A percentile compares a stretch with the other conserved stretches of the same genome.
phyloP scores from a whole-genome alignment of 2,329 filamentous ascomycete genomes.

The Calonectria honghensis region DNA sequence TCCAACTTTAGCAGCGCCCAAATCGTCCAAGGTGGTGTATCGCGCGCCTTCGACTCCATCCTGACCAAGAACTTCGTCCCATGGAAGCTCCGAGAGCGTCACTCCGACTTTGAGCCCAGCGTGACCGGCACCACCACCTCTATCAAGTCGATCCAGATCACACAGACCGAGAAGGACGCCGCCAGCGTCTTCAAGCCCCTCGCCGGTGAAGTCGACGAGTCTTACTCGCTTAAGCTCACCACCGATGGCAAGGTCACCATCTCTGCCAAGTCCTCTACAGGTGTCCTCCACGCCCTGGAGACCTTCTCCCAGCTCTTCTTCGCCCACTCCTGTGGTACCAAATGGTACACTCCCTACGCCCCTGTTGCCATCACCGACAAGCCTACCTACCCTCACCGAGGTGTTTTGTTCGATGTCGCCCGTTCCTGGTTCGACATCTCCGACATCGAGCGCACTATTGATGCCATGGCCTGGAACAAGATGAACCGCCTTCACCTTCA shows the following conservation, averaged over 20 bases:
- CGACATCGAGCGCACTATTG: constrained; percentile 84
- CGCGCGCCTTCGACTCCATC: constrained; percentile 77
- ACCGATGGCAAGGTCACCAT: constrained; percentile 77
- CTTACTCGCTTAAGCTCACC: constrained; percentile 80
- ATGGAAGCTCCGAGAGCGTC: constrained; percentile 83
- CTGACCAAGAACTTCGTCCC: constrained; percentile 83
- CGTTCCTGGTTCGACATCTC: constrained; percentile 81
- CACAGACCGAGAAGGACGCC: constrained; percentile 73
- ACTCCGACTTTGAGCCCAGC: constrained; percentile 79
- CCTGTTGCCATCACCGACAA: constrained; percentile 83
- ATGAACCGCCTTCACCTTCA: constrained; percentile 89
- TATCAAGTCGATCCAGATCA: constrained; percentile 77
- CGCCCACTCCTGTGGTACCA: constrained; percentile 74
- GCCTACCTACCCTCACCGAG: constrained; percentile 85
- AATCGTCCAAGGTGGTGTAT: constrained; percentile 74
- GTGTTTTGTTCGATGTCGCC: constrained; percentile 86
- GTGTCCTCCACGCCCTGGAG: constrained; percentile 83
- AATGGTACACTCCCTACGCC: constrained; percentile 81
- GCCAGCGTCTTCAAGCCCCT: constrained; percentile 75
- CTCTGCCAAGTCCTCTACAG: constrained; percentile 78
- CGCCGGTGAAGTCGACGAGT: constrained; percentile 82
- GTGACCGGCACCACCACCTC: constrained; percentile 61
- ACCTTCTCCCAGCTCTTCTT: constrained; percentile 89
- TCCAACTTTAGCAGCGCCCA: constrained; percentile 68
- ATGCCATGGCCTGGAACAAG: constrained; percentile 86